Base-by-base conservation (phyloP, 176 grass and related monocot species). In the Oropetium thomaeum region DNA sequence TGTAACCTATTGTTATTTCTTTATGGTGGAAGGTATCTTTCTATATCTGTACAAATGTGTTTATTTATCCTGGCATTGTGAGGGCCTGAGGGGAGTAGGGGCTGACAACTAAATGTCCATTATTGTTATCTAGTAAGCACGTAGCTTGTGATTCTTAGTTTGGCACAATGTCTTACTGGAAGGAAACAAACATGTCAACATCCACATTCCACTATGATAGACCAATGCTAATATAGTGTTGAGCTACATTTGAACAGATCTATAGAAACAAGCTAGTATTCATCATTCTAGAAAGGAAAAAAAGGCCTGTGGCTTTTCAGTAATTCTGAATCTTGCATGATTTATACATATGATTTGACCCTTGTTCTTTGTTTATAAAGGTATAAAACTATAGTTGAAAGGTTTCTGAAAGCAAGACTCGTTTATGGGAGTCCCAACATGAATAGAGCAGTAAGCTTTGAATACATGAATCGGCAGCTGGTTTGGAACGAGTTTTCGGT, bases 401-500 rank as follows among this genome's bases (percentile, higher is more conserved):
- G 96, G 79, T 74, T 88, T 84, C 85, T 98, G 77, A 92, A 89
- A 86, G 87, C 96, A 81, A 92, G 96, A 79, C 89, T 98, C 75
- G 89, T 98, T 69, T 98, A 98, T 62, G 86, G 74, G 58, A 92
- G 87, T 68, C 96, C 96, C 77, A 98, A 92, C 59, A 98, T 98
- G 96, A 98, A 98, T 79, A 84, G 96, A 82, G 89, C 96, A 67
- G 96, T 95, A 76, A 98, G 96, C 73, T 98, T 94, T 82, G 91
- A 98, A 58, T 98, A 98, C 70, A 98, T 98, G 96, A 98, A 98
- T 80, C 81, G 96, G 4, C 96, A 98, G 62, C 86, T 98, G 58
- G 96, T 98, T 68, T 98, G 91, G 96, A 98, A 98, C 79, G 96
- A 98, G 65, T 98, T 98, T 76, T 98, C 96, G 84, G 96, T 94